phyloP scores from a whole-genome alignment of 2,329 filamentous ascomycete species.

The Dothidotthia symphoricarpi region DNA sequence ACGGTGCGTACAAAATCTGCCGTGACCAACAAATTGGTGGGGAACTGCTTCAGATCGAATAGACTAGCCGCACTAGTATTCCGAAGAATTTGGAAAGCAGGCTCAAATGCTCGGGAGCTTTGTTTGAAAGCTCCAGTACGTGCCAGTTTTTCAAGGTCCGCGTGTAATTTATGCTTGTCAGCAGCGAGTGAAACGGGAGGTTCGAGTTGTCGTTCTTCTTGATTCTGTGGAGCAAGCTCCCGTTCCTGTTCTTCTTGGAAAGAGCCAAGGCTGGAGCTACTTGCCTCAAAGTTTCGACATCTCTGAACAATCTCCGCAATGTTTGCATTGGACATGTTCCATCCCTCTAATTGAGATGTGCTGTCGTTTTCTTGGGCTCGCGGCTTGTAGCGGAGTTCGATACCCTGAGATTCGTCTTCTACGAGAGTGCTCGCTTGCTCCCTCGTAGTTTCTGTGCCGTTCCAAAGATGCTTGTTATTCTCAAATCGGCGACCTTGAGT shows the following conservation, averaged over 20 bases:
- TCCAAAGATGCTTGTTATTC: constrained; percentile 43
- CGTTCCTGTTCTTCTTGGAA: constrained; percentile 65
- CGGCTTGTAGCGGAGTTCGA: constrained; percentile 56
- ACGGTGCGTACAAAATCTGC: constrained; percentile 54
- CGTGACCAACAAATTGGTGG: constrained; percentile 48
- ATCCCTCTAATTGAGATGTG: constrained; percentile 1
- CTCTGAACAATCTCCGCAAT: constrained; percentile 20
- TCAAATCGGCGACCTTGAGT: constrained; percentile 57
- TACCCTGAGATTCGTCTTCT: constrained; percentile 55
- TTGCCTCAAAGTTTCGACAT: constrained; percentile 27
- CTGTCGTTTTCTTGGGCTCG: not conserved
- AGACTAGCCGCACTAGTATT: constrained; percentile 43
- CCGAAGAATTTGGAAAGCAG: constrained; percentile 49
- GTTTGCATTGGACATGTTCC: constrained; percentile 18
- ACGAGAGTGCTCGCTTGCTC: constrained; percentile 48
- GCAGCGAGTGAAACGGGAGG: constrained; percentile 46
- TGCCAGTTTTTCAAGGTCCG: constrained; percentile 46
- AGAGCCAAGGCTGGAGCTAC: constrained; percentile 34
- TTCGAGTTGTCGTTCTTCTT: constrained; percentile 59
- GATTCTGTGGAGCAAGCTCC: constrained; percentile 63
- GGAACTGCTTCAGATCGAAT: constrained; percentile 42
- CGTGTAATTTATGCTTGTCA: constrained; percentile 45
- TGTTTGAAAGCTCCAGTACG: constrained; percentile 33
- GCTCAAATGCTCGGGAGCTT: constrained; percentile 40
- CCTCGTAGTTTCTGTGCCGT: constrained; percentile 15